phyloP scores from a whole-genome alignment of 768 basidiomycete species.

The Trametes elegans region DNA sequence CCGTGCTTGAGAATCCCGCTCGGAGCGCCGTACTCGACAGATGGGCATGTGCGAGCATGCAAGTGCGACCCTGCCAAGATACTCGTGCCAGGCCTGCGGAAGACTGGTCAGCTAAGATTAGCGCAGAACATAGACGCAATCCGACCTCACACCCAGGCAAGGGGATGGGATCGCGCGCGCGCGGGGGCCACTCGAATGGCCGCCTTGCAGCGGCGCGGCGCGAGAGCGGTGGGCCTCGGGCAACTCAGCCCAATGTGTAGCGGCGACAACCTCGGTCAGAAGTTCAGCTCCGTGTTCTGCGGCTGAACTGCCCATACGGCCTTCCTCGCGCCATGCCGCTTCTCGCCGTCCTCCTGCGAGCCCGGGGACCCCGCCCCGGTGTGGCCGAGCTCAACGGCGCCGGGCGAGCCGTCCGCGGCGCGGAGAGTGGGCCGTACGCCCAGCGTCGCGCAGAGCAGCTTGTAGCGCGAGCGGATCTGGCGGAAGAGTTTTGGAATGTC shows the following conservation, averaged over 20 bases:
- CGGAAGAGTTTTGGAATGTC: conserved; percentile 79
- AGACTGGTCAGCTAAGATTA: background rate
- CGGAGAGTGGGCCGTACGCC: conserved; percentile 56
- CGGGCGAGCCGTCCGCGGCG: conserved; percentile 23
- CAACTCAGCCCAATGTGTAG: background rate
- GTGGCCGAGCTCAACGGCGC: conserved; percentile 8
- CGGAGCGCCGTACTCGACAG: background rate
- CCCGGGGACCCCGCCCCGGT: background rate
- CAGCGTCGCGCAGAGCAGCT: conserved; percentile 77
- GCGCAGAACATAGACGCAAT: background rate
- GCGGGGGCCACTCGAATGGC: too few relatives aligned
- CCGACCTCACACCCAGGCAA: background rate
- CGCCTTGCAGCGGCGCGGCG: conserved; percentile 7
- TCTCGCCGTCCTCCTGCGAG: background rate
- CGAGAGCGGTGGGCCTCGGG: background rate
- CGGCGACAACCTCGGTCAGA: conserved; percentile 1
- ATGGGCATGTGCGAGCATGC: background rate
- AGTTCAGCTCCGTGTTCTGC: conserved; percentile 17
- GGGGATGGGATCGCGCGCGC: background rate
- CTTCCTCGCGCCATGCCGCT: conserved; percentile 2
- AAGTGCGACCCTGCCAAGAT: background rate
- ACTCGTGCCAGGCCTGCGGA: too few relatives aligned
- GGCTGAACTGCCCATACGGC: conserved; percentile 20
- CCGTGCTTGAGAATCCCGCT: background rate
- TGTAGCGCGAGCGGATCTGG: conserved; percentile 86